Conservation (phyloP, 148 eudicot species). For the Chenopodium suecicum region DNA sequence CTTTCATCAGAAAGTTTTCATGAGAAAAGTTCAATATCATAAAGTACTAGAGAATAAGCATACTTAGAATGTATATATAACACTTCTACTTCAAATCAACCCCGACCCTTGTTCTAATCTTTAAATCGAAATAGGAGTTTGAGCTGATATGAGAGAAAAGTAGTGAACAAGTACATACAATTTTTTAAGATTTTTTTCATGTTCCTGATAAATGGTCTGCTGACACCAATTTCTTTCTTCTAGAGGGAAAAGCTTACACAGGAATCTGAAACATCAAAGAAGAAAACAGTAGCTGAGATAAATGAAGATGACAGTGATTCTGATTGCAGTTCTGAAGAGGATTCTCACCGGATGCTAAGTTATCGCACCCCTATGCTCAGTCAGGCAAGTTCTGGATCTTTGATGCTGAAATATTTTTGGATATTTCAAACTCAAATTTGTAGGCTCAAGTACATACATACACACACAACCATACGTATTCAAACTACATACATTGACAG, state of each 20-base stretch:
- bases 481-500: not conserved
- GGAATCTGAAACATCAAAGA: constrained; percentile 63
- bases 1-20: not conserved
- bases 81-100: not conserved
- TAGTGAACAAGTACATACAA: not conserved
- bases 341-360: constrained; percentile 62
- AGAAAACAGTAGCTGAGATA: constrained; percentile 48
- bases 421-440: not conserved
- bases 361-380: constrained; percentile 73
- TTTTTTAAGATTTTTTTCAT: not conserved
- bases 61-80: not conserved
- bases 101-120: not conserved
- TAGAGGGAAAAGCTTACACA: constrained; percentile 56
- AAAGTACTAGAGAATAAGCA: not conserved
- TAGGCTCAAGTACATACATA: not conserved
- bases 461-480: not conserved
- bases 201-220: not conserved
- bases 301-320: constrained; percentile 67
- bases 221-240: not conserved
- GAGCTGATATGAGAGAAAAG: not conserved
- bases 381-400: constrained; percentile 47
- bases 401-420: not conserved
- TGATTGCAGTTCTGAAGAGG: constrained; percentile 76
- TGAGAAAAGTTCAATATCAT: not conserved
- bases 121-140: not conserved